Evolutionary conservation across 192 early-diverging fungal genomes (phyloP).

Genomic region (Coemansia sp.): DNA sequence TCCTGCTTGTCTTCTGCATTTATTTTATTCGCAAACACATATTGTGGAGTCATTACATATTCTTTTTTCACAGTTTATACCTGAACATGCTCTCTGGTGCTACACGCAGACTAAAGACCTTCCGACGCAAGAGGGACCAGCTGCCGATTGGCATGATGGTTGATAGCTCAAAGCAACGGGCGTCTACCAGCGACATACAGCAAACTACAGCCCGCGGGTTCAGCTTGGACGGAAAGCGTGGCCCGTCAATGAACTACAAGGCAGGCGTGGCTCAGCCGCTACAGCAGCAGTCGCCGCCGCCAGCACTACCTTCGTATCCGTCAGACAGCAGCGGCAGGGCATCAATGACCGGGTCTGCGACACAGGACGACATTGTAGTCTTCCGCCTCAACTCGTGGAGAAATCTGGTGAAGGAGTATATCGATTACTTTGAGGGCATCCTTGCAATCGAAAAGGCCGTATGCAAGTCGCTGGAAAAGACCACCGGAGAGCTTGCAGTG

Average conservation of each 20-base stretch:
- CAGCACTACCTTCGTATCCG: conserved; percentile 21
- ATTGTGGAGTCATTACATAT: too few relatives aligned
- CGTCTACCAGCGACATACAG: neutral
- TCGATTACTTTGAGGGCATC: conserved; percentile 26
- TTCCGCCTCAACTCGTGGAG: conserved; percentile 38
- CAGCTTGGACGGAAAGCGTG: conserved; percentile 4
- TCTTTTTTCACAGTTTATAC: neutral
- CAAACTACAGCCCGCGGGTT: neutral
- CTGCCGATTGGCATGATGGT: conserved; percentile 28
- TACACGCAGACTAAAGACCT: conserved; percentile 25
- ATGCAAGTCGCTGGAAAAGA: conserved; percentile 37
- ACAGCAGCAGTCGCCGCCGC: neutral
- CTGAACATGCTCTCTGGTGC: conserved; percentile 24
- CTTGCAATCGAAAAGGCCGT: conserved; percentile 20
- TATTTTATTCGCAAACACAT: too few relatives aligned
- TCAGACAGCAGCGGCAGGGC: conserved; percentile 30
- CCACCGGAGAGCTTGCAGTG: conserved; percentile 26
- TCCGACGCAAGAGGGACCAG: conserved; percentile 22
- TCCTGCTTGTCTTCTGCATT: too few relatives aligned
- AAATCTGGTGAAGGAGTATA: conserved; percentile 31
- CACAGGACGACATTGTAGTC: conserved; percentile 36
- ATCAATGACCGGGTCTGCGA: conserved; percentile 31
- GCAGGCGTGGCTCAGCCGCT: neutral
- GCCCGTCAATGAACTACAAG: neutral
- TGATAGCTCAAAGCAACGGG: conserved; percentile 10